phyloP scores from a whole-genome alignment of 768 basidiomycete genomes.

The Boletus eberwhitei region DNA sequence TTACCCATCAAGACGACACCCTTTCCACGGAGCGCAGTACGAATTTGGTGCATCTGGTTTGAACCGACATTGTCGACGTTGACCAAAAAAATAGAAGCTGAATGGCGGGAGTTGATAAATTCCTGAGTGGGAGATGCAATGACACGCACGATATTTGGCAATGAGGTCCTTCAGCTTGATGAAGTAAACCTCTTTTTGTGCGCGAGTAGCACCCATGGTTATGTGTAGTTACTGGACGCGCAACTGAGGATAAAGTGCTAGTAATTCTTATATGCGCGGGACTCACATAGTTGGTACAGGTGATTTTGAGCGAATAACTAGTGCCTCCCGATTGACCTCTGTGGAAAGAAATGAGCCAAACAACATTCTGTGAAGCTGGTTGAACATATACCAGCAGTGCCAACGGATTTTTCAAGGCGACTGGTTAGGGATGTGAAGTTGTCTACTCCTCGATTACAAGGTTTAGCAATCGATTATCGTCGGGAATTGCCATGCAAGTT shows the following conservation, averaged over 20 bases:
- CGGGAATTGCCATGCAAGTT: constrained; percentile 31
- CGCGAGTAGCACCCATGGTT: constrained; percentile 88
- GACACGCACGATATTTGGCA: constrained; percentile 77
- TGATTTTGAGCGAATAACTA: constrained; percentile 33
- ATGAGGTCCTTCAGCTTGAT: constrained; percentile 91
- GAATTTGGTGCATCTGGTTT: constrained; percentile 99
- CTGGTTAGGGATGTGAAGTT: constrained; percentile 27
- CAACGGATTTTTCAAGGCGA: constrained; percentile 97
- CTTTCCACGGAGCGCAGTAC: constrained; percentile 92
- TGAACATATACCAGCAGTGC: constrained; percentile 60
- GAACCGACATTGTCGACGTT: constrained; percentile 99
- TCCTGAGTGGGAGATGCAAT: background rate
- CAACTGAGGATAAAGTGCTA: background rate
- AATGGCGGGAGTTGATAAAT: constrained; percentile 1
- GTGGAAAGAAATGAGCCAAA: constrained; percentile 8
- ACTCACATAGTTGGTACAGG: constrained; percentile 28
- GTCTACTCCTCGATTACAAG: constrained; percentile 15
- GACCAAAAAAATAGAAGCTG: constrained; percentile 97
- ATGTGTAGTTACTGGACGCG: constrained; percentile 19
- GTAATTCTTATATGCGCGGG: no score
- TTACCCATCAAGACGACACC: constrained; percentile 99
- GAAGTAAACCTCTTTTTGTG: constrained; percentile 91
- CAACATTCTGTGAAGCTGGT: background rate
- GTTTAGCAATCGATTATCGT: constrained; percentile 16
- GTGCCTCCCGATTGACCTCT: constrained; percentile 96